Evolutionary conservation across 192 early-diverging fungal genomes (phyloP).

Genomic region (Coemansia umbellata): DNA sequence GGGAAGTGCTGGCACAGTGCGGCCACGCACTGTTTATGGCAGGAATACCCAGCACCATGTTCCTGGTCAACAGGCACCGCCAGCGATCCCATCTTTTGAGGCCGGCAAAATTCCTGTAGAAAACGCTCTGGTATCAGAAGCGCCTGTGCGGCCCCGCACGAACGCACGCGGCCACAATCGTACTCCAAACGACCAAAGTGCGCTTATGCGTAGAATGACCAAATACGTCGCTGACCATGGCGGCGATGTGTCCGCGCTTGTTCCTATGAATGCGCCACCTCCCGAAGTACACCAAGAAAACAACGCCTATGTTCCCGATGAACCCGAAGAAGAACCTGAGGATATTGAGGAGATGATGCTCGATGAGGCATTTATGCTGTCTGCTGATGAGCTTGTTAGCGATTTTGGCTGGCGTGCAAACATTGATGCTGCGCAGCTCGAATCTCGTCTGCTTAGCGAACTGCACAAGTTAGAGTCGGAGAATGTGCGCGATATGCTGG

Average conservation of each 20-base stretch:
- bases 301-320: slow-evolving; percentile 4
- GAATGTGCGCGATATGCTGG: slow-evolving; percentile 94
- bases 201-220: slow-evolving; percentile 46
- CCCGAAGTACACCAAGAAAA: slow-evolving; percentile 11
- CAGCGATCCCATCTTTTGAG: slow-evolving; percentile 25
- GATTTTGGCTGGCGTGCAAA: slow-evolving; percentile 90
- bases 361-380: slow-evolving; percentile 68
- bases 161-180: slow-evolving; percentile 19
- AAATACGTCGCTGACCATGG: slow-evolving; percentile 49
- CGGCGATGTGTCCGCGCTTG: slow-evolving; percentile 40
- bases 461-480: slow-evolving; percentile 73
- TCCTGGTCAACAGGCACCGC: slow-evolving; percentile 6
- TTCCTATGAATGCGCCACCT: slow-evolving; percentile 31
- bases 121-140: background rate
- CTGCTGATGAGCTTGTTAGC: slow-evolving; percentile 69
- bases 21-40: slow-evolving; percentile 33
- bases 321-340: slow-evolving; percentile 31
- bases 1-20: slow-evolving; percentile 21
- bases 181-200: slow-evolving; percentile 31
- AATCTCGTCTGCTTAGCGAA: slow-evolving; percentile 78
- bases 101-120: slow-evolving; percentile 9
- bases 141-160: slow-evolving; percentile 18
- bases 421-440: slow-evolving; percentile 83
- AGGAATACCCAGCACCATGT: background rate
- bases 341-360: slow-evolving; percentile 48